Conservation (phyloP, 2,329 filamentous ascomycete species). For the Stagonosporopsis chrysanthemi region DNA sequence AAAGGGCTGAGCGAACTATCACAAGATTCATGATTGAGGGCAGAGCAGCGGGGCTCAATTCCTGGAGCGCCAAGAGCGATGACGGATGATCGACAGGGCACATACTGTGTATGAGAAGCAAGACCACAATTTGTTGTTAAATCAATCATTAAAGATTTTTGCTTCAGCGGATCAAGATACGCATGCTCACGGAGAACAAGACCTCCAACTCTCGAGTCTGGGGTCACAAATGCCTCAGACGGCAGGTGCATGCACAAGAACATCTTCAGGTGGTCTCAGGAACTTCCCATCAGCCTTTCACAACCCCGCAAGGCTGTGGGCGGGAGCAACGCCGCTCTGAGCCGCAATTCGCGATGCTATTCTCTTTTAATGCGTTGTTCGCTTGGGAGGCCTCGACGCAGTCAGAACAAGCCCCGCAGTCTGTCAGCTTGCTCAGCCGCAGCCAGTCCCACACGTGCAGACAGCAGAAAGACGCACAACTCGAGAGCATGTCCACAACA, state of each 20-base stretch:
- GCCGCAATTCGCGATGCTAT: slow-evolving; percentile 2
- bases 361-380: slow-evolving; percentile 1
- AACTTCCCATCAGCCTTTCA: slow-evolving; percentile 1
- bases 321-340: slow-evolving; percentile 1
- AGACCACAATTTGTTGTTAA: background rate
- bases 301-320: slow-evolving; percentile 11
- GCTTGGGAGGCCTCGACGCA: slow-evolving; percentile 16
- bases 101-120: slow-evolving; percentile 2
- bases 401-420: slow-evolving; percentile 1
- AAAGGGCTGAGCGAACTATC: background rate
- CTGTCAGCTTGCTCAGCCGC: slow-evolving; percentile 17
- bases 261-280: background rate
- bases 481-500: background rate
- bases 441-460: background rate
- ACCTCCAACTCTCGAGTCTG: no score
- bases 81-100: slow-evolving; percentile 15
- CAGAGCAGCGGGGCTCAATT: background rate
- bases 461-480: background rate
- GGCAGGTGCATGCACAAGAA: background rate
- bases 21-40: background rate
- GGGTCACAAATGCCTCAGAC: background rate
- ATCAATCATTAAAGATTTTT: background rate
- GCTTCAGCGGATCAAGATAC: no score
- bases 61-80: slow-evolving; percentile 6
- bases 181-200: no score